phyloP scores from a whole-genome alignment of 2,329 filamentous ascomycete species.

The Cytospora piceae region DNA sequence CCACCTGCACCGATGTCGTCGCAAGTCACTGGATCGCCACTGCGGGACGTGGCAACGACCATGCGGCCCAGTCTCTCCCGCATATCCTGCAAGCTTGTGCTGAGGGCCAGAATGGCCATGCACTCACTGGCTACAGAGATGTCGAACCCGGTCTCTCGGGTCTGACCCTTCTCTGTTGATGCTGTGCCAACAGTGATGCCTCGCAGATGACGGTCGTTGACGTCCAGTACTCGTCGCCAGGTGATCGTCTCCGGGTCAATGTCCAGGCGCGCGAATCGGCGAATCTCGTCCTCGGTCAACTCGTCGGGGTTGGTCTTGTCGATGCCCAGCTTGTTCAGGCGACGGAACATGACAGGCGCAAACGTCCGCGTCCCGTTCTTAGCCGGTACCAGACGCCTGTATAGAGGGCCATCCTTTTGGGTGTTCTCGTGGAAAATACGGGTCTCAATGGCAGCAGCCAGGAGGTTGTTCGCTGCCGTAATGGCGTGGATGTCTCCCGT shows the following conservation, averaged over 20 bases:
- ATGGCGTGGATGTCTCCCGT: conserved; percentile 98
- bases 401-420: conserved; percentile 87
- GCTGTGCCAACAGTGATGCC: conserved; percentile 88
- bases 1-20: conserved; percentile 94
- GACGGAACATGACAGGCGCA: conserved; percentile 86
- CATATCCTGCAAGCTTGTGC: conserved; percentile 85
- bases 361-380: conserved; percentile 92
- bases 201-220: conserved; percentile 93
- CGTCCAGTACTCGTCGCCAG: conserved; percentile 93
- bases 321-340: conserved; percentile 94
- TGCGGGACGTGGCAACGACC: conserved; percentile 87
- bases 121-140: conserved; percentile 97
- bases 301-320: conserved; percentile 92
- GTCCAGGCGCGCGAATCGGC: conserved; percentile 86
- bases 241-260: conserved; percentile 98
- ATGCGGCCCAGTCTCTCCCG: conserved; percentile 91
- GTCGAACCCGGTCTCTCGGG: conserved; percentile 90
- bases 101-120: conserved; percentile 96
- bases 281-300: conserved; percentile 86
- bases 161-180: conserved; percentile 86
- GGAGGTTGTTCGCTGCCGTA: conserved; percentile 93
- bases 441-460: conserved; percentile 95
- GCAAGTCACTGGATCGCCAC: conserved; percentile 89
- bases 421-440: conserved; percentile 98
- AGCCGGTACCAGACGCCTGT: conserved; percentile 80